Conservation (phyloP, 2,329 filamentous ascomycete genomes). For the Calonectria crousiana region DNA sequence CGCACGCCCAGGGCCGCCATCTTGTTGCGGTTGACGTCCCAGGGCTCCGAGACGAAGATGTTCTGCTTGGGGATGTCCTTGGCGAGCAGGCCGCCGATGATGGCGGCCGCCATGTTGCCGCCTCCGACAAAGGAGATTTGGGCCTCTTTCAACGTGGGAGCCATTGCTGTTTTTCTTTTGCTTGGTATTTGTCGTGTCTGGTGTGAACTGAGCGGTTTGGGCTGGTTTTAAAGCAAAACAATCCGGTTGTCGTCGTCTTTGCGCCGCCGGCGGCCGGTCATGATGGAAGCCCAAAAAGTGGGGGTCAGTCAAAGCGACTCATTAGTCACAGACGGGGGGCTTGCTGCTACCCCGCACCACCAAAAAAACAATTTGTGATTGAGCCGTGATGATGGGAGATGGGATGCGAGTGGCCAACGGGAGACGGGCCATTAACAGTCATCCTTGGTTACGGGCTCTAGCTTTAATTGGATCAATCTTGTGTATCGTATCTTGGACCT, state of each 20-base stretch:
- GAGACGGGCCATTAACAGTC: background rate
- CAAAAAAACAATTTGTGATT: background rate
- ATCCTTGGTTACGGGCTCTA: background rate
- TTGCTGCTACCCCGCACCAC: conserved; percentile 10
- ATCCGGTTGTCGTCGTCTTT: conserved; percentile 4
- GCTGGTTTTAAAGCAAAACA: background rate
- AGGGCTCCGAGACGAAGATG: conserved; percentile 63
- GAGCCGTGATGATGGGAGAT: background rate
- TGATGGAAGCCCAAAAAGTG: background rate
- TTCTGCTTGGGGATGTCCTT: conserved; percentile 58
- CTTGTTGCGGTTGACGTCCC: conserved; percentile 65
- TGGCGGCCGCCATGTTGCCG: conserved; percentile 66
- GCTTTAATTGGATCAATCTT: background rate
- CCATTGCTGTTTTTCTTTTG: conserved; percentile 30
- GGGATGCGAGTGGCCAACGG: background rate
- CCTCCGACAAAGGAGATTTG: conserved; percentile 57
- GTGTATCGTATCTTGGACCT: background rate
- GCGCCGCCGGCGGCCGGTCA: conserved; percentile 9
- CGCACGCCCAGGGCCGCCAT: conserved; percentile 59
- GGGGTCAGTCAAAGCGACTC: background rate
- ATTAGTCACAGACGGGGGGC: background rate
- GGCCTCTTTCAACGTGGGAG: conserved; percentile 45
- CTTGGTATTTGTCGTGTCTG: background rate
- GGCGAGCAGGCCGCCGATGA: conserved; percentile 61
- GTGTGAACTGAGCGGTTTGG: background rate